Evolutionary conservation across 2,329 filamentous ascomycete genomes (phyloP).

Genomic region (Aspergillus quadrilineatus): DNA sequence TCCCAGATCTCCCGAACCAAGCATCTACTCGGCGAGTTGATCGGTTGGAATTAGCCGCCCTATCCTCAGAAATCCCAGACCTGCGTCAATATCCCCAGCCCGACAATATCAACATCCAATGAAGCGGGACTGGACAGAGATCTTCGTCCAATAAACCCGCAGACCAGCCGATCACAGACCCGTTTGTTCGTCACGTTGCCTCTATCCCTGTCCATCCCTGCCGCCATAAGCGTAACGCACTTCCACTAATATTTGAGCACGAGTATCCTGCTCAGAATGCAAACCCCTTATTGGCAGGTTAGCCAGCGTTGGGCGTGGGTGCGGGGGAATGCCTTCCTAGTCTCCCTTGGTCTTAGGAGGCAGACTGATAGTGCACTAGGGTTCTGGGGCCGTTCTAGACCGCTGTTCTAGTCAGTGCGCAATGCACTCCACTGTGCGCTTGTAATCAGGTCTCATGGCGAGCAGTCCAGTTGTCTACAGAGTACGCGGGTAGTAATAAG

Average conservation of each 20-base stretch:
- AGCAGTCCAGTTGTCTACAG: background rate
- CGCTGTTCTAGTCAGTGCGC: background rate
- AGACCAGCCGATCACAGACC: background rate
- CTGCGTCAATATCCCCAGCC: background rate
- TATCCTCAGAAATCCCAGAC: conserved; percentile 5
- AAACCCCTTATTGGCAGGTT: background rate
- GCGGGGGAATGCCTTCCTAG: conserved; percentile 1
- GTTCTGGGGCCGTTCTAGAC: conserved; percentile 2
- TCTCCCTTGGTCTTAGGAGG: background rate
- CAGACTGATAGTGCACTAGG: background rate
- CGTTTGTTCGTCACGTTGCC: background rate
- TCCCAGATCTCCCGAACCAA: background rate
- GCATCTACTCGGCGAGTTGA: background rate
- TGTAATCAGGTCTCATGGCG: background rate
- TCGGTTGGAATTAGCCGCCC: conserved; percentile 1
- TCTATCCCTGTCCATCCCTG: conserved; percentile 1
- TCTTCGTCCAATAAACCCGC: background rate
- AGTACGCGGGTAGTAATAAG: background rate
- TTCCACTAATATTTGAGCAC: background rate
- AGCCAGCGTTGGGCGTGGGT: background rate
- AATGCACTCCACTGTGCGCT: background rate
- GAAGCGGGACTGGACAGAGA: background rate
- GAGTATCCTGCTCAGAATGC: background rate
- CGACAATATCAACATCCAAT: background rate
- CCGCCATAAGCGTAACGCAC: conserved; percentile 1